Conservation (phyloP, 192 early-diverging fungal species). For the Helicostylum pulchrum region DNA sequence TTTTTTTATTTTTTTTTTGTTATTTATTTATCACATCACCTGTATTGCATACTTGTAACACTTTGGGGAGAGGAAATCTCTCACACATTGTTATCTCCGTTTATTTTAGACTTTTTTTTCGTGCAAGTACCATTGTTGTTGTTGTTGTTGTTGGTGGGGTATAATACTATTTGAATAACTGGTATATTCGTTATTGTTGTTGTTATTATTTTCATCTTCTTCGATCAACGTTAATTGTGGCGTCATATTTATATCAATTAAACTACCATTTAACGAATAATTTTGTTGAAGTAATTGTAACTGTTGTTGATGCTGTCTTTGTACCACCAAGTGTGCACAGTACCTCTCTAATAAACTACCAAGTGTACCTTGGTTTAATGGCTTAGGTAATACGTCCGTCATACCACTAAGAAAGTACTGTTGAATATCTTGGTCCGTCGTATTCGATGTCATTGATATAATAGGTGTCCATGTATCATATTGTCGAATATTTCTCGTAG, state of each 20-base stretch:
- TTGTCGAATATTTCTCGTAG: slow-evolving; percentile 64
- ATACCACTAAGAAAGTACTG: slow-evolving; percentile 66
- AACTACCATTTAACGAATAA: background rate
- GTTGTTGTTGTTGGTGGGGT: too few species aligned
- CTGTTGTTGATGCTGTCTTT: slow-evolving; percentile 9
- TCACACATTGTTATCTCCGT: background rate
- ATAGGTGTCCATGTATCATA: slow-evolving; percentile 68
- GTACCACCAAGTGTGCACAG: slow-evolving; percentile 44
- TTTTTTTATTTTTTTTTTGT: slow-evolving; percentile 6
- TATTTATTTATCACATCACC: background rate
- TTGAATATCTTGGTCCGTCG: slow-evolving; percentile 56
- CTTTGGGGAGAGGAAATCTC: background rate
- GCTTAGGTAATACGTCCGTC: slow-evolving; percentile 66
- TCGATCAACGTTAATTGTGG: slow-evolving; percentile 9
- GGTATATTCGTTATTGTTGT: background rate
- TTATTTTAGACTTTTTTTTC: background rate
- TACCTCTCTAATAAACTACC: slow-evolving; percentile 55
- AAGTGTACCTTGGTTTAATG: slow-evolving; percentile 34
- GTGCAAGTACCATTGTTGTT: background rate
- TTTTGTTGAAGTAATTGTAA: slow-evolving; percentile 14
- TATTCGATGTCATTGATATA: slow-evolving; percentile 74
- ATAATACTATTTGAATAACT: too few species aligned
- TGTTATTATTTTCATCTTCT: background rate
- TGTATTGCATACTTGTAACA: too few species aligned
- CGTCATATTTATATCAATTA: background rate